These are phyloP conservation scores for Sugiyamaella boreocaroliniensis DNA, from an alignment of 805 yeast species.

Conservation along the genomic window DNA sequence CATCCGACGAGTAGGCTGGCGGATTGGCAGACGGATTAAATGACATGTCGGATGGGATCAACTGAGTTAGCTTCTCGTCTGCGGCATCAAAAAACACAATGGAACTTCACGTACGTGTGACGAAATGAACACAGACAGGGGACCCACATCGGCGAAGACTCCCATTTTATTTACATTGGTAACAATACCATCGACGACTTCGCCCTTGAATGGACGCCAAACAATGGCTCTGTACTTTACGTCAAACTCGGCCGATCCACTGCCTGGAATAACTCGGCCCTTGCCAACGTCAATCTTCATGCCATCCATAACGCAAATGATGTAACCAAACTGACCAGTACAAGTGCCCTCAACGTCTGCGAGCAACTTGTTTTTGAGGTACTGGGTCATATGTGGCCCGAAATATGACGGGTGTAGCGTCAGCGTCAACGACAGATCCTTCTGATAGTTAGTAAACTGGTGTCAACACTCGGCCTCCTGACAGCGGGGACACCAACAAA, in stretches of 20 bases:
- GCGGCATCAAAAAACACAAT: neutral
- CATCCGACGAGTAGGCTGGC: conserved; percentile 95
- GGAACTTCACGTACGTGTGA: conserved; percentile 47
- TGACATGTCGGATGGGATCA: conserved; percentile 89
- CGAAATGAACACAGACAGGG: conserved; percentile 87
- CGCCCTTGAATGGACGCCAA: conserved; percentile 98
- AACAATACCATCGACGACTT: conserved; percentile 95
- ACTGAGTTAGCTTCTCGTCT: conserved; percentile 14
- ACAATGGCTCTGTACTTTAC: conserved; percentile 95
- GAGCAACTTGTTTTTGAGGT: conserved; percentile 76
- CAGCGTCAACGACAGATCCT: conserved; percentile 84
- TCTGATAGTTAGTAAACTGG: conserved; percentile 29
- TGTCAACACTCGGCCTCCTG: neutral
- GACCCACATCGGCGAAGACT: conserved; percentile 97
- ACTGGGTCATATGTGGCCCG: conserved; percentile 97
- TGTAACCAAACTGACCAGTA: conserved; percentile 97
- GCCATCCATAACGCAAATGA: conserved; percentile 90
- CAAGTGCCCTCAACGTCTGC: conserved; percentile 98
- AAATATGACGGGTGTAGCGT: conserved; percentile 96
- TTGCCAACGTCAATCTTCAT: conserved; percentile 92
- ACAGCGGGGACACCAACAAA: neutral
- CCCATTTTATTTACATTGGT: conserved; percentile 93
- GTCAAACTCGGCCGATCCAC: conserved; percentile 93
- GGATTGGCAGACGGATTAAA: conserved; percentile 95
- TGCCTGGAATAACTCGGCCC: conserved; percentile 83